phyloP scores from a whole-genome alignment of 1,139 yeast species.

The Sugiyamaella pinicola region DNA sequence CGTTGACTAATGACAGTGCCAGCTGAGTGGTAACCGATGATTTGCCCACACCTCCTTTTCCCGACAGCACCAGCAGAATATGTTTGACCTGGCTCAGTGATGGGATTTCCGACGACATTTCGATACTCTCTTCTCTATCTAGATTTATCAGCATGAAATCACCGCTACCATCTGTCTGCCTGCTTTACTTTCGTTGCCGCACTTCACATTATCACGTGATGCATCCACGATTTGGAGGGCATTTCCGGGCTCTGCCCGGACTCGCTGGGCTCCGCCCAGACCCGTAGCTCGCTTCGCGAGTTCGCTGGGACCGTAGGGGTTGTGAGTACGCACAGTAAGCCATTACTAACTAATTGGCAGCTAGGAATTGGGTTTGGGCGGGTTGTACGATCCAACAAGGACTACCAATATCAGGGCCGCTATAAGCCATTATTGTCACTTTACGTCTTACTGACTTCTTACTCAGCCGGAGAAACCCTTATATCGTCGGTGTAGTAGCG shows the following conservation, averaged over 20 bases:
- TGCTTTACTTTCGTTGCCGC: no score
- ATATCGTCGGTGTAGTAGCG: not conserved
- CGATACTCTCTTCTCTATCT: no score
- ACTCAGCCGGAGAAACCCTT: conserved; percentile 4
- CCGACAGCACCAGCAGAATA: conserved; percentile 78
- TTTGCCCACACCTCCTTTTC: conserved; percentile 98
- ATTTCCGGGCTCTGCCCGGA: no score
- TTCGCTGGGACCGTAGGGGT: no score
- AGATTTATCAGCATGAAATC: conserved; percentile 7
- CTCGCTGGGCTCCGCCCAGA: no score
- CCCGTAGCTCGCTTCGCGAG: no score
- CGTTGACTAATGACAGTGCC: conserved; percentile 70
- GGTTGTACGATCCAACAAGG: not conserved
- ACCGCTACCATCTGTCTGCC: no score
- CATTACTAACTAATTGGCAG: not conserved
- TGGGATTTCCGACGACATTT: conserved; percentile 11
- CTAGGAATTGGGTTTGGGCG: not conserved
- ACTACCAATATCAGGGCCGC: no score
- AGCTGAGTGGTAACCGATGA: conserved; percentile 93
- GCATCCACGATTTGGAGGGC: not conserved
- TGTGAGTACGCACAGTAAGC: not conserved
- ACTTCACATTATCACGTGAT: conserved; percentile 9
- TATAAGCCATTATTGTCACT: no score
- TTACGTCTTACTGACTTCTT: not conserved
- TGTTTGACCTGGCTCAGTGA: conserved; percentile 70